phyloP scores from a whole-genome alignment of 306 rosid species.

The Dalbergia oliveri region DNA sequence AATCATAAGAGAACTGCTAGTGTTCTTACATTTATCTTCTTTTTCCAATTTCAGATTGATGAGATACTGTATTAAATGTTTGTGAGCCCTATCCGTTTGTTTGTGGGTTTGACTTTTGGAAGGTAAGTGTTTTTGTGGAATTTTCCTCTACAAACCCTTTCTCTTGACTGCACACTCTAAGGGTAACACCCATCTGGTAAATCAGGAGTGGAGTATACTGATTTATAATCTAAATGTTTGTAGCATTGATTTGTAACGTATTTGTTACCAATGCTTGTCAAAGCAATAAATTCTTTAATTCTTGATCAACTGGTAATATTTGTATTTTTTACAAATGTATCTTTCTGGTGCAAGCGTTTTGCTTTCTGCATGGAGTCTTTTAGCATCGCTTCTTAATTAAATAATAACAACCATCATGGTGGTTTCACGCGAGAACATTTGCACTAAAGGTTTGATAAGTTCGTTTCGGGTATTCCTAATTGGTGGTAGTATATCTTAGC shows the following conservation, averaged over 20 bases:
- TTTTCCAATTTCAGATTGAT: not conserved
- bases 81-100: not conserved
- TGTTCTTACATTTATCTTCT: not conserved
- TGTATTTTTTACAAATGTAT: not conserved
- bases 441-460: not conserved
- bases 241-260: not conserved
- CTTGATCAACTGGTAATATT: constrained; percentile 1
- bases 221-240: constrained; percentile 12
- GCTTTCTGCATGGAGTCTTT: not conserved
- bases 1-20: not conserved
- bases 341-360: constrained; percentile 1
- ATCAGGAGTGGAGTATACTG: not conserved
- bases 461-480: not conserved
- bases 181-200: not conserved
- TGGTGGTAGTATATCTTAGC: not conserved
- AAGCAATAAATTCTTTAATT: not conserved
- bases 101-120: no score
- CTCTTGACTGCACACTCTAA: no score
- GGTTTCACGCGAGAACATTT: not conserved
- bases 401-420: not conserved
- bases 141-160: no score
- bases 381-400: no score
- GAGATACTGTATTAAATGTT: not conserved
- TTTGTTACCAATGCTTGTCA: not conserved
- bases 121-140: no score